These are phyloP conservation scores for Sporobolomyces roseus DNA, from an alignment of 768 basidiomycete species.

Conservation along the genomic window DNA sequence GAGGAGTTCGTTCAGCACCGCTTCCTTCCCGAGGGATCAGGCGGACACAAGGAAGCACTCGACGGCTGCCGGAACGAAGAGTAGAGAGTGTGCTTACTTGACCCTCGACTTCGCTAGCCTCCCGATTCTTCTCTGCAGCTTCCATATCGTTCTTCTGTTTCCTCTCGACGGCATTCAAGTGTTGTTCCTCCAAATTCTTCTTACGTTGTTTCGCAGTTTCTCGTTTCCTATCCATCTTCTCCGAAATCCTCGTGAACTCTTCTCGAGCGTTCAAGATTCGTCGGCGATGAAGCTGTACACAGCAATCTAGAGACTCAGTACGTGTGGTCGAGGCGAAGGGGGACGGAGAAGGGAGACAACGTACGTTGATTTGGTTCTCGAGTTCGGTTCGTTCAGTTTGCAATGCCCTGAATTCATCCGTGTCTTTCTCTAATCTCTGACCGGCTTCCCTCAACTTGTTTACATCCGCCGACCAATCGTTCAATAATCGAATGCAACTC, in stretches of 20 bases:
- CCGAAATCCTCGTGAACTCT: slow-evolving; percentile 25
- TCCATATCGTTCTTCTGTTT: slow-evolving; percentile 30
- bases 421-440: slow-evolving; percentile 11
- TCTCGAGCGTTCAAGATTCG: slow-evolving; percentile 33
- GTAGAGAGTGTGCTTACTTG: slow-evolving; percentile 18
- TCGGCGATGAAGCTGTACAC: slow-evolving; percentile 18
- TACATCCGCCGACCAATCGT: slow-evolving; percentile 36
- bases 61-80: neutral
- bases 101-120: slow-evolving; percentile 30
- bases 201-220: slow-evolving; percentile 19
- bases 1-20: too few relatives aligned
- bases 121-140: slow-evolving; percentile 36
- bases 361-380: slow-evolving; percentile 26
- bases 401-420: slow-evolving; percentile 17
- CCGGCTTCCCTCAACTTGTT: slow-evolving; percentile 25
- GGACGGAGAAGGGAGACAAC: neutral
- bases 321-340: neutral
- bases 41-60: too few relatives aligned
- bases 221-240: slow-evolving; percentile 34
- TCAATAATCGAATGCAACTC: slow-evolving; percentile 31
- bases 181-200: slow-evolving; percentile 29
- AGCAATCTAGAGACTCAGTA: neutral
- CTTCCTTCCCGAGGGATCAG: neutral
- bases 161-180: slow-evolving; percentile 4
- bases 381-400: slow-evolving; percentile 27